A percentile compares a stretch with the other conserved stretches of the same genome.
Evolutionary conservation across 164 flowering plant species (phyloP).

Genomic region (Vitis rotundifolia): DNA sequence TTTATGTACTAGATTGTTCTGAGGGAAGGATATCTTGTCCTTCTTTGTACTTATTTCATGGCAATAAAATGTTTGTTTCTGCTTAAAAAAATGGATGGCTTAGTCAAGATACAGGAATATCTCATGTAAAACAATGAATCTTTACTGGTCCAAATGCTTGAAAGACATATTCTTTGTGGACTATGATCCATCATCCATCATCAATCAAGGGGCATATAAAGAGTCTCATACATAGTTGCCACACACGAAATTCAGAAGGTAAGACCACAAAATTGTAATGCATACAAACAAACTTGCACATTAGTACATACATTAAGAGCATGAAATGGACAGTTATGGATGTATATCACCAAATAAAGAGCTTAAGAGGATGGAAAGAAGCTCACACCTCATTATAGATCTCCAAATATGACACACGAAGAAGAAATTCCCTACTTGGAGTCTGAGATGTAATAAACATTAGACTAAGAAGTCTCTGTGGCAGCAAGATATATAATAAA

Average conservation of each 20-base stretch:
- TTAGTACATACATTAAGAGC: not conserved
- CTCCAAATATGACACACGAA: slow-evolving; percentile 93
- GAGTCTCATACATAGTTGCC: not conserved
- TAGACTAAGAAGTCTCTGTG: slow-evolving; percentile 10
- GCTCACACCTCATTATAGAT: slow-evolving; percentile 88
- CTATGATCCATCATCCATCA: not conserved
- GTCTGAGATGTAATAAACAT: slow-evolving; percentile 50
- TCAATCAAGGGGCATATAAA: not conserved
- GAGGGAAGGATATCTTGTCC: too few relatives aligned
- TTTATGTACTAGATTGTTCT: too few relatives aligned
- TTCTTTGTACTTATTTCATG: too few relatives aligned
- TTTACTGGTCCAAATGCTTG: not conserved
- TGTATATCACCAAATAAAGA: not conserved
- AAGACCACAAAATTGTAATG: not conserved
- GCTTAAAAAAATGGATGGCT: not conserved
- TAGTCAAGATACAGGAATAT: not conserved
- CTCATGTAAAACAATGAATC: not conserved
- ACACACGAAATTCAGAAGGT: not conserved
- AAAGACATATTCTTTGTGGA: not conserved
- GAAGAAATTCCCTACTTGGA: slow-evolving; percentile 89
- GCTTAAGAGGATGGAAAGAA: not conserved
- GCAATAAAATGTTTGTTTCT: too few relatives aligned
- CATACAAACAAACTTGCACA: not conserved
- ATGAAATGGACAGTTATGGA: not conserved
- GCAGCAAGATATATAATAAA: not conserved